Base-by-base conservation (phyloP, 768 basidiomycete species). In the Mycena pura region DNA sequence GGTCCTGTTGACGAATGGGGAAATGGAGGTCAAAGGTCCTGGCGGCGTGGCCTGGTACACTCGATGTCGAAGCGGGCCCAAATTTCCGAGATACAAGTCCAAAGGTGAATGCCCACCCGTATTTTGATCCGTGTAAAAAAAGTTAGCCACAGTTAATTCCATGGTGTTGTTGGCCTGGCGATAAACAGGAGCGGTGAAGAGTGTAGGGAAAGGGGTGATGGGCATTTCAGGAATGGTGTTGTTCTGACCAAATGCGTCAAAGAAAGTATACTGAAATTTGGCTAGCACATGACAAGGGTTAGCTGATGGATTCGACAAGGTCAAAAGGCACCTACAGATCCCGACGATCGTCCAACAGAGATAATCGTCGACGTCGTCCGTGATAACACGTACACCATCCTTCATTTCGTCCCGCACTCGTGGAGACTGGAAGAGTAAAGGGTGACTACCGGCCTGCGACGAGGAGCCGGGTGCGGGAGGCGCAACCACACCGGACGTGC, bases 261-360 rank as follows among this genome's bases (percentile, higher is more conserved):
- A 95, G 74, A 96, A 96, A 17, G 93, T 94, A 73, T 95, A 96
- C 69, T 95, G 92, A 76, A 95, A 95, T 76, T 95, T 94, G 54
- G 93, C 93, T 95, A 24, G 28, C 22, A 15, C 3, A 43, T n/a
- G 55, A 28, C 36, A 22, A 58, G 36, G 51, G 67, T 76, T 65
- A 63, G 57, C 60, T 47, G 57, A 49, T 57, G 60, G 27, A 45
- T 11, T 45, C 25, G 47, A 41, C 49, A 17, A 54, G 46, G 44
- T 25, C 46, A 55, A 60, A 46, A 59, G 21, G 39, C 62, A 79
- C 91, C 75, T 76, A 95, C 95, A 93, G 51, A 96, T 95, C 36
- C 95, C 93, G 65, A 95, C 93, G 67, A 97, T 95, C 13, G 93
- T 94, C 95, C 95, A 97, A 70, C 92, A 94, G 57, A 96, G 78